Base-by-base conservation (phyloP, 805 yeast species). In the Suhomyces kilbournensis region DNA sequence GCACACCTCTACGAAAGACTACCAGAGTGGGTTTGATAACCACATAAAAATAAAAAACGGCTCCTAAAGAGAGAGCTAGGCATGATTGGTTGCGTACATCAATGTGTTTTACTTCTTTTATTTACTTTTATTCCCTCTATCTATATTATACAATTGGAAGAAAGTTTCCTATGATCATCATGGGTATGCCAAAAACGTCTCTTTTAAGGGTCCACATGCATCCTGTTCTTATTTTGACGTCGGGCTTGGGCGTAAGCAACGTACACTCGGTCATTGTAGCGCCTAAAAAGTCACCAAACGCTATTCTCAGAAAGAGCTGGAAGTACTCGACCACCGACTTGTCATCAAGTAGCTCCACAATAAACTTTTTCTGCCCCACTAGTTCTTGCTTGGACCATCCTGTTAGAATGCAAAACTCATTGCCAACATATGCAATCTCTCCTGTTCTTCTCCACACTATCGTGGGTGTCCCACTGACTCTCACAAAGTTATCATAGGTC, bases 391-490 rank as follows among this genome's bases (percentile, higher is more conserved):
- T 79, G 6, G 84, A 72, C 97, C 97, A 93, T 1, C 98, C 97
- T 0, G 97, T 90, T 17, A 93, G 73, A 15, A 89, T 82, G 59
- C 94, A 86, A 66, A 93, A 93, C 68, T 93, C 98, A 58, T 88
- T 88, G n/a, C 96, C 96, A 2, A 92, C 96, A 54, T 92, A 93
- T 0, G 97, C 94, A 10, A 93, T 88, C 67, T 93, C 97, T 7
- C 97, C 97, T 1, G 97, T 91, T 49, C 98, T 78, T 58, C 99
- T 76, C 98, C 98, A 93, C 3, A 91, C 93, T 20, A 93, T 81
- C 0, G 97, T 91, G 2, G 98, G 98, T 0, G 97, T 93, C 0
- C 97, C 97, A 32, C 90, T 83, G 19, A 88, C 83, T 20, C 84
- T 78, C 39, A 94, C 87, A 65, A 89, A 88, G 66, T 86, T 88